A percentile compares a stretch with the other conserved stretches of the same genome.
phyloP scores from a whole-genome alignment of 805 yeast species.

The Kregervanrija fluxuum region DNA sequence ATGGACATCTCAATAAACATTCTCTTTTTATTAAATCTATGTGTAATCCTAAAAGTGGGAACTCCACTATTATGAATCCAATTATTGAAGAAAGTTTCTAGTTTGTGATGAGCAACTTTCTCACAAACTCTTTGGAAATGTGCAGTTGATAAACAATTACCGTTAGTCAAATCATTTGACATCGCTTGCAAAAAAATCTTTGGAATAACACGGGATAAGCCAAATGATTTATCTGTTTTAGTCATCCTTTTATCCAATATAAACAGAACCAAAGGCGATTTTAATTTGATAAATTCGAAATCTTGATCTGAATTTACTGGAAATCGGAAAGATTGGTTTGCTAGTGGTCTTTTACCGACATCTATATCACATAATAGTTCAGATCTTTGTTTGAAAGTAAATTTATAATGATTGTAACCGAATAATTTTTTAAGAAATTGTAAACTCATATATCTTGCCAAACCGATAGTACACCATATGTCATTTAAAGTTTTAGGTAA shows the following conservation, averaged over 20 bases:
- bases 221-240: conserved; percentile 90
- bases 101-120: conserved; percentile 78
- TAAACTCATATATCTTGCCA: conserved; percentile 74
- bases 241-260: conserved; percentile 91
- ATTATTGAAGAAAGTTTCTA: conserved; percentile 80
- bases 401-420: conserved; percentile 81
- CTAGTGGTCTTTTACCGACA: conserved; percentile 75
- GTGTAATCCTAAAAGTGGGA: conserved; percentile 84
- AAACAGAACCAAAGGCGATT: conserved; percentile 79
- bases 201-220: conserved; percentile 84
- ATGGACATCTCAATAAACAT: conserved; percentile 93
- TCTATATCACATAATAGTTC: conserved; percentile 69
- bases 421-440: conserved; percentile 62
- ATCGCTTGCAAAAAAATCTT: conserved; percentile 88
- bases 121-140: conserved; percentile 95
- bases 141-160: conserved; percentile 63
- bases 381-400: conserved; percentile 53
- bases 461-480: conserved; percentile 84
- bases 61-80: conserved; percentile 91
- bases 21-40: conserved; percentile 86
- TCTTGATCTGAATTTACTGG: conserved; percentile 57
- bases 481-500: conserved; percentile 75
- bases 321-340: conserved; percentile 53
- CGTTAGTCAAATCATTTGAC: conserved; percentile 85
- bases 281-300: conserved; percentile 61